These are phyloP conservation scores for Fraxinus anomala DNA, from an alignment of 257 asterid genomes.

Conservation along the genomic window DNA sequence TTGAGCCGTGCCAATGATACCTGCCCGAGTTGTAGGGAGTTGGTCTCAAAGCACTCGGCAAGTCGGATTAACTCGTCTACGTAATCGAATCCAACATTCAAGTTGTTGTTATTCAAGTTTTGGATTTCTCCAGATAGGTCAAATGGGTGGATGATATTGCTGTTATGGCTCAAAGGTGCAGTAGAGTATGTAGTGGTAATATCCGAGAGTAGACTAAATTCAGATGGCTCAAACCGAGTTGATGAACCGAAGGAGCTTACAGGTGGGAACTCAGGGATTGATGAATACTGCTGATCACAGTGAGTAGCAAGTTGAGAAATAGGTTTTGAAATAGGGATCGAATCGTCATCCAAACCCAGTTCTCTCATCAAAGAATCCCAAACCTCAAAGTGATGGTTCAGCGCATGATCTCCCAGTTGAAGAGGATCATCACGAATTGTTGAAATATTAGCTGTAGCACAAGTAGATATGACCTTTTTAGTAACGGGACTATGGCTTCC, in stretches of 20 bases:
- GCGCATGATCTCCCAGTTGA: constrained; percentile 76
- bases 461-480: constrained; percentile 37
- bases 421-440: constrained; percentile 44
- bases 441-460: constrained; percentile 18
- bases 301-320: constrained; percentile 31
- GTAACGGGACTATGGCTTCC: constrained; percentile 64
- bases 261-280: constrained; percentile 47
- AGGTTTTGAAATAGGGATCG: constrained; percentile 31
- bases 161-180: constrained; percentile 24
- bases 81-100: constrained; percentile 60
- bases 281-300: constrained; percentile 35
- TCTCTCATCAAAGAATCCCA: constrained; percentile 91
- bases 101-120: constrained; percentile 12
- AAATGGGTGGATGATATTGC: constrained; percentile 23
- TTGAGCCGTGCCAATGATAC: constrained; percentile 80
- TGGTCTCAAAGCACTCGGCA: constrained; percentile 83
- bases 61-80: constrained; percentile 87
- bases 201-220: constrained; percentile 53
- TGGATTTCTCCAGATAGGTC: constrained; percentile 29
- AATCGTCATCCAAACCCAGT: constrained; percentile 69
- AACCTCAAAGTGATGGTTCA: constrained; percentile 61
- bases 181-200: constrained; percentile 30
- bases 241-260: constrained; percentile 45
- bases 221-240: constrained; percentile 39
- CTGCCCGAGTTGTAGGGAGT: constrained; percentile 76